These are phyloP conservation scores for Linanthus parryae DNA, from an alignment of 148 eudicot species.

Conservation along the genomic window DNA sequence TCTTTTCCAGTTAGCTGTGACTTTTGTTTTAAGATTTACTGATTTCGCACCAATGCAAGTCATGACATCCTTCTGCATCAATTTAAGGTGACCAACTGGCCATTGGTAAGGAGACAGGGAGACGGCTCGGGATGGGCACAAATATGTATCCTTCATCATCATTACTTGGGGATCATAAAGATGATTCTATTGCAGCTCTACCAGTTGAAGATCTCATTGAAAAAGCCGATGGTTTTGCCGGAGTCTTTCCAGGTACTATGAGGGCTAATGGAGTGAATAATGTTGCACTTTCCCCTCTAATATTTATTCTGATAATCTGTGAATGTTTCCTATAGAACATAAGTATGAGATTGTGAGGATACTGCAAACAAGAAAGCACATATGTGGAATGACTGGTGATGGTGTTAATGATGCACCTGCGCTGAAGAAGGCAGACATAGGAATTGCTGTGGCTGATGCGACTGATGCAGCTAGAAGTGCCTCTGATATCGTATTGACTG, in stretches of 20 bases:
- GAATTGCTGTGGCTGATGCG: slow-evolving; percentile 81
- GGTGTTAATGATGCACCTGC: slow-evolving; percentile 93
- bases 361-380: slow-evolving; percentile 67
- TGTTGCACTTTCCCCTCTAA: background rate
- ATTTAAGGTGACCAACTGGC: slow-evolving; percentile 79
- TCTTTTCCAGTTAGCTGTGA: no score
- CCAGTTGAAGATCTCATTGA: slow-evolving; percentile 76
- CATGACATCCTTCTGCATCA: background rate
- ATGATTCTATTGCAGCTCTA: slow-evolving; percentile 27
- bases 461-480: slow-evolving; percentile 92
- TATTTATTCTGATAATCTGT: background rate
- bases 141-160: slow-evolving; percentile 87
- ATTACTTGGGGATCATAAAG: slow-evolving; percentile 47
- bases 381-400: slow-evolving; percentile 92
- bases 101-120: slow-evolving; percentile 86
- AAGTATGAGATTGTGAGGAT: slow-evolving; percentile 73
- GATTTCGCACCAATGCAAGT: no score
- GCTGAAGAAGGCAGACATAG: slow-evolving; percentile 74
- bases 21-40: no score
- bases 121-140: slow-evolving; percentile 86
- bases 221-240: slow-evolving; percentile 89
- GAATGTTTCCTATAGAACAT: slow-evolving; percentile 40
- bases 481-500: slow-evolving; percentile 80
- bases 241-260: slow-evolving; percentile 90
- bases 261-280: background rate